A percentile compares a stretch with the other conserved stretches of the same genome.
phyloP scores from a whole-genome alignment of 352 stramenopile genomes.

The Phytophthora europaea region DNA sequence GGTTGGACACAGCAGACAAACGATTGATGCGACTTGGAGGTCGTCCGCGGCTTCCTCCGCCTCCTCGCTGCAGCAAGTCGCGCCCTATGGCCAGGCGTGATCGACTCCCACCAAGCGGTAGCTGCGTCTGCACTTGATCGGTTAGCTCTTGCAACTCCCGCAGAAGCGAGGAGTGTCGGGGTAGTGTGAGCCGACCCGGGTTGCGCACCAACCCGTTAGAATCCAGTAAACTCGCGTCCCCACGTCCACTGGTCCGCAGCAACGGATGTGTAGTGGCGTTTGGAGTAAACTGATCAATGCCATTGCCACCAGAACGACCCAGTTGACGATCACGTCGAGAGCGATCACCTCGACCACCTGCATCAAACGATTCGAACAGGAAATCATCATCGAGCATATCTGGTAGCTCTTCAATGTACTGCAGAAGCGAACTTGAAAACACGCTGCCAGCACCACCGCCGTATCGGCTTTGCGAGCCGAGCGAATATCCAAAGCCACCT shows the following conservation, averaged over 20 bases:
- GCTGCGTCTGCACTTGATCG: constrained; percentile 79
- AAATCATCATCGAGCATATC: constrained; percentile 65
- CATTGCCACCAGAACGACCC: constrained; percentile 23
- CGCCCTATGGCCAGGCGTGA: constrained; percentile 49
- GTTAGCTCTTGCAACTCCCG: constrained; percentile 81
- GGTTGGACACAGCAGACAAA: constrained; percentile 76
- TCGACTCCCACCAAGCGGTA: constrained; percentile 43
- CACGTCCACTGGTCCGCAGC: constrained; percentile 48
- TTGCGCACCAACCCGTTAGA: constrained; percentile 39
- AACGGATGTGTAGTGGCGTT: constrained; percentile 48
- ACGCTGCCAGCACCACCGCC: constrained; percentile 22
- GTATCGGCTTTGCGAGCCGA: constrained; percentile 24
- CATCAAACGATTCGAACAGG: constrained; percentile 68
- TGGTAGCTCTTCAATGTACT: constrained; percentile 71
- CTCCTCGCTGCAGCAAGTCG: constrained; percentile 54
- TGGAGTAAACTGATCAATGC: constrained; percentile 20
- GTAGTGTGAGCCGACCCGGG: constrained; percentile 50
- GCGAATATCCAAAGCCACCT: constrained; percentile 11
- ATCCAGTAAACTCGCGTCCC: constrained; percentile 44
- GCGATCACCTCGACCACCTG: constrained; percentile 42
- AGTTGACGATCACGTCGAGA: constrained; percentile 48
- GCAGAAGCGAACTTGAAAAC: constrained; percentile 50
- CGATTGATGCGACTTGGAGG: constrained; percentile 72
- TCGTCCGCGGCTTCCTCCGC: constrained; percentile 48
- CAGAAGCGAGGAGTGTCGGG: constrained; percentile 77